Base-by-base conservation (phyloP, 2,329 filamentous ascomycete genomes). In the Epichloe sylvatica region DNA sequence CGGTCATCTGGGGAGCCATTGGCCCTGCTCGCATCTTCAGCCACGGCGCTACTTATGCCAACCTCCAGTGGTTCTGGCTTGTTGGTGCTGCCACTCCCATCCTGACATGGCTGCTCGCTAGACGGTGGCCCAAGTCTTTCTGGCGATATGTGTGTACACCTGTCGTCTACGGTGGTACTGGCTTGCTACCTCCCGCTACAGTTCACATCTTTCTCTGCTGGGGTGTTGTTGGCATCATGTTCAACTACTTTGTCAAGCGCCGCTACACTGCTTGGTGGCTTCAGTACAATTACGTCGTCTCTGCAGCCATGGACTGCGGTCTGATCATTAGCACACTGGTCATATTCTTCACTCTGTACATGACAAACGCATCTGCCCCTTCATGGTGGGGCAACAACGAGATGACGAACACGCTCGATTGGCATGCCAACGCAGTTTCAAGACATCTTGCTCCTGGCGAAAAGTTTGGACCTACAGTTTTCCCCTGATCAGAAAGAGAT, bases 241-340 rank as follows among this genome's bases (percentile, higher is more conserved):
- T 87, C 69, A 85, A 86, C 65, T 82, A 75, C 57, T 78, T 72
- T 56, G 76, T 87, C 60, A 77, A 77, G 60, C 73, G 80, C 51
- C 73, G 76, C 53, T 83, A 75, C 65, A 76, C 73, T 4, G 83
- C 80, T 35, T 87, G 83, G 84, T 88, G 84, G 84, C 70, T 83
- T 63, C 79, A 82, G 63, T 88, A 86, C 68, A 87, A 88, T 68
- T 88, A 87, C 62, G 74, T 86, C 59, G 78, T 81, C 0, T 85
- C 82, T 19, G 83, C 83, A 0, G 84, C 80, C 1, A 68, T 88
- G 37, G 84, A 87, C 62, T 77, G 76, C 45, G 83, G 83, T 5
- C 71, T 86, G 5, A 78, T 81, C 12, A 62, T 86, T 19, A 76
- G 74, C 35, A 82, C 81, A 0, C 74, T 88, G 36, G 62, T 87